Evolutionary conservation across 805 yeast species (phyloP).

Genomic region (Starmerella sp.): DNA sequence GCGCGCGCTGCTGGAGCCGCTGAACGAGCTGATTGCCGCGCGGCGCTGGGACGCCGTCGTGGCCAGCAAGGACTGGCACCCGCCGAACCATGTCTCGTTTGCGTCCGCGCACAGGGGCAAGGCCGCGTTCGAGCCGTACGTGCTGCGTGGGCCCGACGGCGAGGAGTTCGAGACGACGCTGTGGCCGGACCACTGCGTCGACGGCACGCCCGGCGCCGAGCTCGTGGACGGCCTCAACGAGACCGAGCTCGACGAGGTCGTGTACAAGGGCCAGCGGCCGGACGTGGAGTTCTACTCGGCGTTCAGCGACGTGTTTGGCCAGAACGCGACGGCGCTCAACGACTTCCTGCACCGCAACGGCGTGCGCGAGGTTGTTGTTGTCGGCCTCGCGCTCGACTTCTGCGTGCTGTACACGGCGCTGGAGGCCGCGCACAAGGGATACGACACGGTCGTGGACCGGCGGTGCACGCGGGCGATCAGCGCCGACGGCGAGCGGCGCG

Average conservation of each 20-base stretch:
- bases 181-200: constrained; percentile 93
- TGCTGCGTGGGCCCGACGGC: constrained; percentile 20
- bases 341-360: constrained; percentile 35
- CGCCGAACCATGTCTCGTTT: constrained; percentile 65
- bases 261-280: constrained; percentile 58
- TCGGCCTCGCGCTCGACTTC: constrained; percentile 77
- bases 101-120: constrained; percentile 49
- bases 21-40: constrained; percentile 38
- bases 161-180: constrained; percentile 37
- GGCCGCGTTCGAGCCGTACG: constrained; percentile 38
- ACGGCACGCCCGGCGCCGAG: constrained; percentile 53
- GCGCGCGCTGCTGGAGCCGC: constrained; percentile 41
- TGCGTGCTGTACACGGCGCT: constrained; percentile 73
- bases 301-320: constrained; percentile 67
- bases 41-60: constrained; percentile 49
- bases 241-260: constrained; percentile 33
- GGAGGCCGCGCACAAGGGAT: constrained; percentile 55
- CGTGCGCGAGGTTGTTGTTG: constrained; percentile 55
- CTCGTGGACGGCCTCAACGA: constrained; percentile 42
- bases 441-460: constrained; percentile 47
- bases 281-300: constrained; percentile 85
- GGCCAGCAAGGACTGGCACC: constrained; percentile 86
- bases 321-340: constrained; percentile 57
- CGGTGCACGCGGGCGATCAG: constrained; percentile 40
- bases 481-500: constrained; percentile 31